Evolutionary conservation across 139 green algal species (phyloP), one percentile per base, ranked within the genome.

Genomic region (Astrephomene gubernaculifera): DNA sequence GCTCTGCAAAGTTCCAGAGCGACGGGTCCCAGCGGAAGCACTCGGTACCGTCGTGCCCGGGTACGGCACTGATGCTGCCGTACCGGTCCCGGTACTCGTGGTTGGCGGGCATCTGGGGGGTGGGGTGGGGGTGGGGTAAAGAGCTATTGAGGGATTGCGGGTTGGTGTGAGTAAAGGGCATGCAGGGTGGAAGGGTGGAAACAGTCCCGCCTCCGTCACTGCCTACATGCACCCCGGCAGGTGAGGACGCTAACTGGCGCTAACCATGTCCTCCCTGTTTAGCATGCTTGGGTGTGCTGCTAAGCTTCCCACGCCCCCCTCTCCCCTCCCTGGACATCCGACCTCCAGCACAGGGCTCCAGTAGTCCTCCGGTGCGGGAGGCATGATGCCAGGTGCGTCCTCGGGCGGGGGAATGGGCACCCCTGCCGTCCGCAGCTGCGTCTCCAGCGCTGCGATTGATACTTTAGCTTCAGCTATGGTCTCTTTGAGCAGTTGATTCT

Each of bases 31-130:
- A 97, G 79, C 95, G 92, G 25, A 98, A 91, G 87, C 94, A 97
- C 76, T 96, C 93, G 0, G 96, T 98, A 67, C 96, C 96, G 83
- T 98, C 95, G 82, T 98, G 95, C 29, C 92, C 90, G 22, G 96
- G 95, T 6, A 94, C 60, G 24, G 82, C 86, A 52, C 90, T 90
- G 36, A 87, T 63, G 22, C 24, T n/a, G 41, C 87, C 87, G 43
- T 87, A 89, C 24, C 31, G 60, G 36, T 86, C 79, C 4, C 25
- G 33, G 67, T 38, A 78, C 35, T 81, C 86, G 45, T 83, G 45
- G 80, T 78, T 73, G 45, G 33, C 54, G 10, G 79, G 65, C 31
- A 84, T 63, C 78, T 84, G 72, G 5, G 31, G 29, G 68, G 35
- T 5, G 35, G 35, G 36, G 38, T 14, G n/a, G 38, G 67, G 67